These are phyloP conservation scores for Colletotrichum tanaceti DNA, from an alignment of 2,329 filamentous ascomycete species.

Conservation along the genomic window DNA sequence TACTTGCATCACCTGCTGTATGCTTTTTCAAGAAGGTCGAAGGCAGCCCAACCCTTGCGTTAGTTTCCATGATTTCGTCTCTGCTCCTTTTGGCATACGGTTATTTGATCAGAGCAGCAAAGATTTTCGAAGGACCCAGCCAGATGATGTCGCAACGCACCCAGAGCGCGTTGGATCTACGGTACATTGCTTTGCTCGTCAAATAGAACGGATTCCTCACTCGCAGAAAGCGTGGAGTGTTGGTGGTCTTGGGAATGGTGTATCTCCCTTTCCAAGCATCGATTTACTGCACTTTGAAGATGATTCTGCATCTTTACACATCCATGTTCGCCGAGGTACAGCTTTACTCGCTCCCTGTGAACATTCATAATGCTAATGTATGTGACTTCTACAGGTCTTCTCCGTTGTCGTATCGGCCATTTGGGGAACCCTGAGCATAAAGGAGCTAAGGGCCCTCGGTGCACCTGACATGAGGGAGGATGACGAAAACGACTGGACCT, in stretches of 20 bases:
- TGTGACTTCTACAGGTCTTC: neutral
- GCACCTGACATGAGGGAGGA: fast-evolving
- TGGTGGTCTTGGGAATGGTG: neutral
- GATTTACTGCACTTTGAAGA: neutral
- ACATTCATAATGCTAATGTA: neutral
- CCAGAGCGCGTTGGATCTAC: neutral
- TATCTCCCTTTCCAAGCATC: conserved; percentile 1
- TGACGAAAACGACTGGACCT: conserved; percentile 11
- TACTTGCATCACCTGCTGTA: conserved; percentile 3
- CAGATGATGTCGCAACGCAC: neutral
- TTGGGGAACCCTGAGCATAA: conserved; percentile 3
- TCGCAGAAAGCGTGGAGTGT: neutral
- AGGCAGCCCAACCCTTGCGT: neutral
- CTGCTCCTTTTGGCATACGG: neutral
- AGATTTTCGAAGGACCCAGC: neutral
- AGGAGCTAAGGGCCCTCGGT: neutral
- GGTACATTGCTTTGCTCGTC: neutral
- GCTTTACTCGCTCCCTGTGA: neutral
- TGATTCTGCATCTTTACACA: neutral
- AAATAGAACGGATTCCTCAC: neutral
- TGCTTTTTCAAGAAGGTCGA: conserved; percentile 4
- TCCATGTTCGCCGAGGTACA: conserved; percentile 24
- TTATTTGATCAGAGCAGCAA: neutral
- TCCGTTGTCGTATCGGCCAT: neutral
- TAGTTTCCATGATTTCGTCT: conserved; percentile 8